Base-by-base conservation (phyloP, 306 rosid genomes). In the Purshia tridentata region DNA sequence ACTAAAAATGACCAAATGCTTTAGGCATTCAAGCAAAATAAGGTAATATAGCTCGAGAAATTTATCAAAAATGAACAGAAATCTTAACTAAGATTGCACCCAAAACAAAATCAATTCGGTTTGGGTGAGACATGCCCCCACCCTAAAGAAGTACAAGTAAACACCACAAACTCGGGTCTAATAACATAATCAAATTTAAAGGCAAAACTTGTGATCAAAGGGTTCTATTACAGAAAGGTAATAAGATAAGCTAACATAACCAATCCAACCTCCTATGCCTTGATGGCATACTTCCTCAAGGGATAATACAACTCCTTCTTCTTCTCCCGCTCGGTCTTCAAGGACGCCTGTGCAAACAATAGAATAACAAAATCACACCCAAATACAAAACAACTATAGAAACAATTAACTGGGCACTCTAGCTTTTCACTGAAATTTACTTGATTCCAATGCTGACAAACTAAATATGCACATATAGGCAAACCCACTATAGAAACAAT, bases 291-390 rank as follows among this genome's bases (percentile, higher is more conserved):
- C 86, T 92, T 92, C 80, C 98, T 90, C 79, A 82, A 9, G 2
- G 96, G 98, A 77, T 81, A 92, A 74, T 92, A 90, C 80, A 80
- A 56, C 77, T 90, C 92, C 73, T 72, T 90, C 90, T 90, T 92
- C 88, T 90, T 92, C 85, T 85, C 86, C 5, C 96, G 74, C 44
- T 92, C 91, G 3, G 98, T 92, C 88, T 88, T 90, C 86, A 90
- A 72, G 23, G 98, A 92, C 3, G 79, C 85, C 98, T 92, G 82
- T 48, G 70, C 35, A 68, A 73, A 23, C 62, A 48, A 47, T 3
- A 0, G 58, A 16, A 10, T 20, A 57, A 0, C 50, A 45, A 40
- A 56, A 16, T 5, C 9, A 70, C 5, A 54, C 41, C 4, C 18
- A 50, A 64, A 41, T 11, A 64, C 37, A 56, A 13, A 41, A 52